These are phyloP conservation scores for Phialocephala sp. DNA, from an alignment of 2,329 filamentous ascomycete species.

Conservation along the genomic window DNA sequence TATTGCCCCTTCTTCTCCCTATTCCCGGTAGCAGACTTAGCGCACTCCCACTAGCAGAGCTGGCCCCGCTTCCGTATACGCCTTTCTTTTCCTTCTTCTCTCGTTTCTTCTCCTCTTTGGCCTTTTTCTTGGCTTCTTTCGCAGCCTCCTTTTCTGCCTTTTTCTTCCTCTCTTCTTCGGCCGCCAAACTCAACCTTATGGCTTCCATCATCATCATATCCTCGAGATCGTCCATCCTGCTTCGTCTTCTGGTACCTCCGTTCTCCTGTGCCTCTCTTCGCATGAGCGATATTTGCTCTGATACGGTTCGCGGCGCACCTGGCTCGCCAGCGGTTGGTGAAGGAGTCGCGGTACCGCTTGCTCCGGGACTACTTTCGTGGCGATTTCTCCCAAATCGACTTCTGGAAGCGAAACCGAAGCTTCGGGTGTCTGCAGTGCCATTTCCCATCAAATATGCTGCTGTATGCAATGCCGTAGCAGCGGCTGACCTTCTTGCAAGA, in stretches of 20 bases:
- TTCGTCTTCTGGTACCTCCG: conserved; percentile 46
- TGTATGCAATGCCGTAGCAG: conserved; percentile 90
- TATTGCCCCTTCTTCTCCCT: conserved; percentile 64
- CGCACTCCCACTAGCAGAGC: conserved; percentile 66
- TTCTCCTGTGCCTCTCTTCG: conserved; percentile 43
- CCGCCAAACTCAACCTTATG: conserved; percentile 85
- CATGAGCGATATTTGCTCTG: conserved; percentile 37
- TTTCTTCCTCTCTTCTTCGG: conserved; percentile 89
- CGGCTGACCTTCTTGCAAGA: conserved; percentile 83
- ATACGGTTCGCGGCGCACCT: conserved; percentile 32
- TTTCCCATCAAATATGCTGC: conserved; percentile 89
- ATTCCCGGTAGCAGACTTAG: conserved; percentile 57
- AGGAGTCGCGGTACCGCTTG: conserved; percentile 42
- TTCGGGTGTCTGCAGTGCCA: conserved; percentile 36
- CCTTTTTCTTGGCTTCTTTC: conserved; percentile 84
- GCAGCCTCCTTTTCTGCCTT: conserved; percentile 81
- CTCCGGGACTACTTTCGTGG: conserved; percentile 39
- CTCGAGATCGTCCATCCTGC: conserved; percentile 85
- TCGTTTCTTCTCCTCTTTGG: conserved; percentile 82
- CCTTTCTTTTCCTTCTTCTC: conserved; percentile 62
- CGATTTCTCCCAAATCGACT: conserved; percentile 41
- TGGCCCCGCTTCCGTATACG: conserved; percentile 49
- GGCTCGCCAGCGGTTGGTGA: conserved; percentile 37
- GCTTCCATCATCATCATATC: conserved; percentile 99
- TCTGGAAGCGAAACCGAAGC: conserved; percentile 40